Evolutionary conservation across 2,329 filamentous ascomycete genomes (phyloP).

Genomic region (Aspergillus hiratsukae): DNA sequence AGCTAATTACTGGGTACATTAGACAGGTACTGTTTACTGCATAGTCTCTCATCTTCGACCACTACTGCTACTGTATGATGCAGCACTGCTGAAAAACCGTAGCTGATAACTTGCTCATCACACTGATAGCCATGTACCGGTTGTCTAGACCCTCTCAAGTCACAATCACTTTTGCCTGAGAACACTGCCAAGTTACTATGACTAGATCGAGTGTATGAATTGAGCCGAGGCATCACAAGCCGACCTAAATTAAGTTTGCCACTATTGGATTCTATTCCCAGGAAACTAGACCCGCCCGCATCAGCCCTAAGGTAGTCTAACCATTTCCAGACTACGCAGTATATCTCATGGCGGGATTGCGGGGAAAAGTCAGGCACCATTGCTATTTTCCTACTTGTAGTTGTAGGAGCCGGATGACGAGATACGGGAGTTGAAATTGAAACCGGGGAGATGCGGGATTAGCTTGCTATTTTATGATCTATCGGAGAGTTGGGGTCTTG

Average conservation of each 20-base stretch:
- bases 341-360: not conserved
- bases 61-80: not conserved
- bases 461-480: not conserved
- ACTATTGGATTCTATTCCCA: not conserved
- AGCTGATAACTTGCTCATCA: not conserved
- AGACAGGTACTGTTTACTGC: not conserved
- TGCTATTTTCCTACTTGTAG: not conserved
- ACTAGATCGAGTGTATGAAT: not conserved
- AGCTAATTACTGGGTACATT: not conserved
- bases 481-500: not conserved
- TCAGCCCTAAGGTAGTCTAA: not conserved
- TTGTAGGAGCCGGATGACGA: not conserved
- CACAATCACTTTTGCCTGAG: not conserved
- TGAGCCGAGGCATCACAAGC: constrained; percentile 10
- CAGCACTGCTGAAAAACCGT: too few species aligned
- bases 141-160: not conserved
- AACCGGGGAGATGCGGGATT: not conserved
- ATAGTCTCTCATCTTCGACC: not conserved
- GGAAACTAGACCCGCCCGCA: not conserved
- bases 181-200: not conserved
- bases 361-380: not conserved
- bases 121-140: not conserved
- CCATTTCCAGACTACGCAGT: not conserved
- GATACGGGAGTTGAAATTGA: not conserved
- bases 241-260: not conserved